Evolutionary conservation across 331 rosid genomes (phyloP), one percentile per base, ranked within the genome.

Genomic region (Malus hybrid): DNA sequence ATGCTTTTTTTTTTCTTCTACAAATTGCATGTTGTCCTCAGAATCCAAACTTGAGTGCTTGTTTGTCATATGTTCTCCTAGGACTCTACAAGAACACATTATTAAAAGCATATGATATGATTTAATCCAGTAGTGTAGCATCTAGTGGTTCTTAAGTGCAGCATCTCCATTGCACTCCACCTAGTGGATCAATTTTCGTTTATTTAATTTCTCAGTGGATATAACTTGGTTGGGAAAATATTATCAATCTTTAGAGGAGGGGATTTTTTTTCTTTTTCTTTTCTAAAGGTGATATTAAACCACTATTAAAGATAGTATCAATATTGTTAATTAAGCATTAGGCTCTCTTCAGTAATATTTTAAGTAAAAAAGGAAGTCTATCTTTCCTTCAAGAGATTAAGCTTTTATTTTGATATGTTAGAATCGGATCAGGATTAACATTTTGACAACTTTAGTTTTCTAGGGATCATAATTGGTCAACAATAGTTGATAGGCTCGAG

Each of bases 401-500:
- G 36, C 11, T 78, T 55, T 60, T 39, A 39, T 31, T 68, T 78
- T 31, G 67, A 64, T 57, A 14, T 16, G 11, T 31, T 79, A 44
- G n/a, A 39, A 64, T 54, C 54, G 4, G 63, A 75, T 5, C 39
- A 73, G 55, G 67, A n/a, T 68, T 66, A 57, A 54, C 36, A 80
- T 65, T 72, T 73, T 64, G 74, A 36, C 48, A 39, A 57, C 74
- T 77, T 52, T 52, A 52, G 0, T 80, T 28, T 28, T 68, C 28
- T 24, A 19, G 62, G 10, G 15, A 42, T 71, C 74, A 74, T 83
- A 73, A 85, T 85, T 73, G 75, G 85, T 88, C 88, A 84, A 60
- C 20, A 61, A 24, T 56, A 39, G 84, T 83, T 90, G 83, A 81
- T 81, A 27, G 52, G 93, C 93, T 80, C 93, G 84, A 91, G 90